These are phyloP conservation scores for Blumeria hordei DNA, from an alignment of 2,329 filamentous ascomycete genomes.

Conservation along the genomic window DNA sequence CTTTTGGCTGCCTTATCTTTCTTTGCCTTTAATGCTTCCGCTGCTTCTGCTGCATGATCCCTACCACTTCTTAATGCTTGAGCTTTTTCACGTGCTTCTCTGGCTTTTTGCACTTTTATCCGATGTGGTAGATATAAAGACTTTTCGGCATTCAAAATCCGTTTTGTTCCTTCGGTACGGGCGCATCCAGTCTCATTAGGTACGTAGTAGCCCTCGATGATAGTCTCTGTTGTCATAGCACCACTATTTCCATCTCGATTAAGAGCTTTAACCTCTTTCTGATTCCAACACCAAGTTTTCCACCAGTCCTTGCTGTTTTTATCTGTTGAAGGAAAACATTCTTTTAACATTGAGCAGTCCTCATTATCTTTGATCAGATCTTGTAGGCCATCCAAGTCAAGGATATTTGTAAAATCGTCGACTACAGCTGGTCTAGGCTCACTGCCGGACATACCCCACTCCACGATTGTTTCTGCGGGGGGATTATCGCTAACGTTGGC, in stretches of 20 bases:
- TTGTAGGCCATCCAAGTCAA: conserved; percentile 51
- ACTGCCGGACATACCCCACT: conserved; percentile 33
- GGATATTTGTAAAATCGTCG: conserved; percentile 35
- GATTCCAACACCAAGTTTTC: conserved; percentile 43
- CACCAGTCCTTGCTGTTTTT: conserved; percentile 27
- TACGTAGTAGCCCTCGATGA: conserved; percentile 50
- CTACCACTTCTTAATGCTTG: conserved; percentile 41
- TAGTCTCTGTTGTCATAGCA: conserved; percentile 16
- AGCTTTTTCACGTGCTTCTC: conserved; percentile 66
- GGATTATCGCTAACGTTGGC: conserved; percentile 17
- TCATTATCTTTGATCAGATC: conserved; percentile 44
- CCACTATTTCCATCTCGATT: conserved; percentile 33
- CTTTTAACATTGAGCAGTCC: conserved; percentile 31
- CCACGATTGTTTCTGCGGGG: conserved; percentile 21
- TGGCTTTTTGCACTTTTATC: conserved; percentile 78
- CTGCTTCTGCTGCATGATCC: conserved; percentile 38
- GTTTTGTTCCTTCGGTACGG: conserved; percentile 79
- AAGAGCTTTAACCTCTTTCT: conserved; percentile 46
- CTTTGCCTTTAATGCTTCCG: conserved; percentile 46
- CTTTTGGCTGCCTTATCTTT: conserved; percentile 69
- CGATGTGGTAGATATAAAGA: conserved; percentile 95
- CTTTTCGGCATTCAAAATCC: conserved; percentile 91
- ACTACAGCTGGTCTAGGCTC: conserved; percentile 38
- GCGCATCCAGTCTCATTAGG: conserved; percentile 67
- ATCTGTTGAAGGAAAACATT: conserved; percentile 22